These are phyloP conservation scores for Byssothecium circinans DNA, from an alignment of 2,329 filamentous ascomycete species.

Conservation along the genomic window DNA sequence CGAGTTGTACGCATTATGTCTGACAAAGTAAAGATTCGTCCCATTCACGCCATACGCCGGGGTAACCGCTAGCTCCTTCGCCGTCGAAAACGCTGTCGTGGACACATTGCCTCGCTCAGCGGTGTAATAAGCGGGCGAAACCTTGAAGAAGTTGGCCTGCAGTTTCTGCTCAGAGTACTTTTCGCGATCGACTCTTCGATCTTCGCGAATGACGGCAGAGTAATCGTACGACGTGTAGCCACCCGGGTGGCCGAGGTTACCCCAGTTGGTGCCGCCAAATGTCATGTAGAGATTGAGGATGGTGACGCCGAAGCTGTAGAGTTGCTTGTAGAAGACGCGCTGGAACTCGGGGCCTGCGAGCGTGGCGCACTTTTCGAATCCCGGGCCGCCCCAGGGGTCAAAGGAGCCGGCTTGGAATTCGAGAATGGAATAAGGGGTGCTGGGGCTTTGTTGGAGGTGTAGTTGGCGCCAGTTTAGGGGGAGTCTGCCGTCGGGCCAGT, in stretches of 20 bases:
- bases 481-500: conserved; percentile 61
- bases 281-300: conserved; percentile 79
- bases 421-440: conserved; percentile 65
- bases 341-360: conserved; percentile 74
- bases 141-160: conserved; percentile 72
- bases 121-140: conserved; percentile 69
- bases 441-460: conserved; percentile 64
- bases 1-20: conserved; percentile 68
- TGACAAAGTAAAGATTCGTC: conserved; percentile 65
- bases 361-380: conserved; percentile 66
- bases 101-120: conserved; percentile 40
- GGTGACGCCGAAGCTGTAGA: conserved; percentile 65
- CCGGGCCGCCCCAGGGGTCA: conserved; percentile 73
- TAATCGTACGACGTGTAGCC: conserved; percentile 62
- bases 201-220: conserved; percentile 67
- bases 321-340: conserved; percentile 78
- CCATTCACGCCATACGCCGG: conserved; percentile 57
- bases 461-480: conserved; percentile 58
- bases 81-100: conserved; percentile 39
- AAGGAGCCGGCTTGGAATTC: conserved; percentile 74
- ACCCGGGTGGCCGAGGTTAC: conserved; percentile 64
- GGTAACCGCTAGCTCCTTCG: conserved; percentile 60
- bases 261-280: conserved; percentile 82
- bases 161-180: conserved; percentile 82
- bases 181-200: conserved; percentile 67